Evolutionary conservation across 345 rosid species (phyloP).

Genomic region (Pugionium cornutum): DNA sequence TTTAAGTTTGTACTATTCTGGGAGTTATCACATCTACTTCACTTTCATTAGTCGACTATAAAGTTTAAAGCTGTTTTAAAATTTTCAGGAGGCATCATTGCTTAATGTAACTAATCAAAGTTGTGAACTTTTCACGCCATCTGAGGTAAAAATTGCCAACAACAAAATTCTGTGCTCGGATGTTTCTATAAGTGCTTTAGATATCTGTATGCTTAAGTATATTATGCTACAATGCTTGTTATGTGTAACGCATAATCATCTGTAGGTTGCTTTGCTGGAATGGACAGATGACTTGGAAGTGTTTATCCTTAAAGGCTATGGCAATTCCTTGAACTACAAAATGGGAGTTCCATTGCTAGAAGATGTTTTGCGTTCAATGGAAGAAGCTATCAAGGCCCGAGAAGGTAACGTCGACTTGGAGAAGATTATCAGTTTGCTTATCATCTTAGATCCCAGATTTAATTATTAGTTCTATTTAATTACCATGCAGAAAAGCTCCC

Average conservation of each 20-base stretch:
- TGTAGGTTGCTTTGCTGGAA: slow-evolving; percentile 85
- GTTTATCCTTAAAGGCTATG: slow-evolving; percentile 82
- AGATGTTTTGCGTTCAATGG: slow-evolving; percentile 88
- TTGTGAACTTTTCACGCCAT: slow-evolving; percentile 75
- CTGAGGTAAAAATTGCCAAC: slow-evolving; percentile 56
- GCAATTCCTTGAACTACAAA: slow-evolving; percentile 73
- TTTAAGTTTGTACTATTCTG: not conserved
- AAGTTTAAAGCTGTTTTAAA: not conserved
- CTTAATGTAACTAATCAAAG: slow-evolving; percentile 80
- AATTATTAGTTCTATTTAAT: slow-evolving; percentile 14
- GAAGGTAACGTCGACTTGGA: slow-evolving; percentile 56
- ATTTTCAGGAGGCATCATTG: slow-evolving; percentile 82
- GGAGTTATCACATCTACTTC: not conserved
- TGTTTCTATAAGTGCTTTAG: not conserved
- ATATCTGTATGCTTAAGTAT: not conserved
- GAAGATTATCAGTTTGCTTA: not conserved
- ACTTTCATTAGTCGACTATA: not conserved
- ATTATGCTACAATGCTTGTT: slow-evolving; percentile 15
- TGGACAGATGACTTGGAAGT: slow-evolving; percentile 92
- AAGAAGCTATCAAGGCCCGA: slow-evolving; percentile 70
- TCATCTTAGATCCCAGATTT: not conserved
- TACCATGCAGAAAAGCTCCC: slow-evolving; percentile 58
- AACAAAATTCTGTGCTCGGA: not conserved
- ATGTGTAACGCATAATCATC: slow-evolving; percentile 28
- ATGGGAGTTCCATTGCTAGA: slow-evolving; percentile 91